A percentile compares a stretch with the other conserved stretches of the same genome.
These are phyloP conservation scores for Trametes cingulata DNA, from an alignment of 768 basidiomycete genomes.

Conservation along the genomic window DNA sequence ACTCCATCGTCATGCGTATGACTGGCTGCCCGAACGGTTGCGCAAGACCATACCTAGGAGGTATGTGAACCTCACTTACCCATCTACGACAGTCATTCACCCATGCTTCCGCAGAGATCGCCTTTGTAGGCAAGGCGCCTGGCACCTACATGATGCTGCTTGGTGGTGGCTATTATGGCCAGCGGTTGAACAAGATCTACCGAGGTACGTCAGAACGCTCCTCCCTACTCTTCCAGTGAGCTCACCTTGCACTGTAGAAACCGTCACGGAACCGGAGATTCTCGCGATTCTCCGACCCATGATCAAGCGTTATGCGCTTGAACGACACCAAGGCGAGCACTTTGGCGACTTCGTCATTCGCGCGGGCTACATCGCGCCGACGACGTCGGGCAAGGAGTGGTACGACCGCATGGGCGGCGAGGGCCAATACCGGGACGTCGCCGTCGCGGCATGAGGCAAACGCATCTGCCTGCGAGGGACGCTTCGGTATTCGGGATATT, in stretches of 20 bases:
- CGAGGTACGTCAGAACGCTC: constrained; percentile 59
- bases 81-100: not conserved
- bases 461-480: too few relatives aligned
- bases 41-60: constrained; percentile 89
- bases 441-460: constrained; percentile 16
- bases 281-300: constrained; percentile 86
- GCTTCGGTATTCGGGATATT: not conserved
- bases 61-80: constrained; percentile 38
- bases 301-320: constrained; percentile 92
- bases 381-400: constrained; percentile 82
- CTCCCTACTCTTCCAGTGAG: not conserved
- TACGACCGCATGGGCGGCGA: constrained; percentile 85
- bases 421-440: constrained; percentile 50
- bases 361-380: constrained; percentile 86
- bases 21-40: constrained; percentile 96
- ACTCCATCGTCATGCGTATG: constrained; percentile 98
- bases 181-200: constrained; percentile 95
- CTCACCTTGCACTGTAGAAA: constrained; percentile 47
- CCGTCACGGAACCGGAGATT: constrained; percentile 89
- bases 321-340: constrained; percentile 82
- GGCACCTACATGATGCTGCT: constrained; percentile 93
- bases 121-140: constrained; percentile 95
- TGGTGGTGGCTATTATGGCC: constrained; percentile 93
- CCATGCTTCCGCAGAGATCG: constrained; percentile 62
- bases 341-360: constrained; percentile 97